A percentile compares a stretch with the other conserved stretches of the same genome.
Conservation (phyloP, 352 stramenopile species). For the Peronosclerospora sorghi region DNA sequence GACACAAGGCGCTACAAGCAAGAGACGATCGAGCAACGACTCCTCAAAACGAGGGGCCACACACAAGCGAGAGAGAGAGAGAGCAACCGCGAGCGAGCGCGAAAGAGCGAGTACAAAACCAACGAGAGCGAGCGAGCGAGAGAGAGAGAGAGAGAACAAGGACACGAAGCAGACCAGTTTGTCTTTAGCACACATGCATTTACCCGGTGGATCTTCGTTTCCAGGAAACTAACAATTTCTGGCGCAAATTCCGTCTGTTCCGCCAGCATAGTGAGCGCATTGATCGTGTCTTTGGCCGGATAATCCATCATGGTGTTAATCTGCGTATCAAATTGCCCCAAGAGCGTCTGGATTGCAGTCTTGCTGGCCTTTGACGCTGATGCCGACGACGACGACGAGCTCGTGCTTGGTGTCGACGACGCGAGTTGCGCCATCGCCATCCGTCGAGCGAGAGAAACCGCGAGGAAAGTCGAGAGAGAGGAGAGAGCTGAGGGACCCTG, state of each 20-base stretch:
- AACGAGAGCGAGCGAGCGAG: no score
- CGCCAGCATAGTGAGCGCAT: slow-evolving; percentile 77
- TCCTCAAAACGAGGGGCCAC: no score
- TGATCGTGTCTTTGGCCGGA: slow-evolving; percentile 84
- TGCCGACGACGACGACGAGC: no score
- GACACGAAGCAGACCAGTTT: no score
- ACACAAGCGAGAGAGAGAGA: background rate
- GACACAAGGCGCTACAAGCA: no score
- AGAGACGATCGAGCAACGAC: no score
- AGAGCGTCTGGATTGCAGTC: slow-evolving; percentile 39
- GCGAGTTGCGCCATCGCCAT: slow-evolving; percentile 48
- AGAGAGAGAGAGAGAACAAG: no score
- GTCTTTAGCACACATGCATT: no score
- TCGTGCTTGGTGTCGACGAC: slow-evolving; percentile 7
- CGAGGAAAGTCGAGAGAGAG: background rate
- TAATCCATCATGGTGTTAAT: slow-evolving; percentile 84
- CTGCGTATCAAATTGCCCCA: slow-evolving; percentile 70
- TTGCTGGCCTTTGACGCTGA: no score
- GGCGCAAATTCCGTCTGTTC: slow-evolving; percentile 61
- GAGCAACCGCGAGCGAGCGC: background rate
- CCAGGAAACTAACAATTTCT: slow-evolving; percentile 82
- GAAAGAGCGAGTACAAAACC: background rate
- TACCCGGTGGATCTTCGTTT: slow-evolving; percentile 86
- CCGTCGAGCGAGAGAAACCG: background rate
- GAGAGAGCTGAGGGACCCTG: background rate